Conservation (phyloP, 768 basidiomycete species). For the Clavulina sp. region DNA sequence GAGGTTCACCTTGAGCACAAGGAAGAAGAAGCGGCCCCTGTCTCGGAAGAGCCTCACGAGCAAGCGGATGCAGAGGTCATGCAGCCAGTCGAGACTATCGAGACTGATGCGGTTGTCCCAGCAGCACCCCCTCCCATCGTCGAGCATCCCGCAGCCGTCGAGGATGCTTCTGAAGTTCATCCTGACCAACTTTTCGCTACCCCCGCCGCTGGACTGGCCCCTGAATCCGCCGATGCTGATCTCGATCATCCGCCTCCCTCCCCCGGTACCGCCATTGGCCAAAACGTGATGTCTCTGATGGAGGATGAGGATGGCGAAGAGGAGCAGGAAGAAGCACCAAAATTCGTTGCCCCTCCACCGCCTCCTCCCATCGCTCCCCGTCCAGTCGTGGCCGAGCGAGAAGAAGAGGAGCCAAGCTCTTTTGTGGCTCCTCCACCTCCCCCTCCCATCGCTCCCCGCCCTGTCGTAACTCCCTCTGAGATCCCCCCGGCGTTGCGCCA, state of each 20-base stretch:
- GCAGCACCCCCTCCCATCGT: too few relatives aligned
- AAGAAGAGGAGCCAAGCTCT: not conserved
- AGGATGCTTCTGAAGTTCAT: too few relatives aligned
- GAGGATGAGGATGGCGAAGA: not conserved
- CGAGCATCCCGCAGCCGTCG: too few relatives aligned
- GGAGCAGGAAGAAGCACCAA: conserved; percentile 1
- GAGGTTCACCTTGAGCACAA: too few relatives aligned
- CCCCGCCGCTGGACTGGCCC: too few relatives aligned
- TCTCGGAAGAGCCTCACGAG: too few relatives aligned
- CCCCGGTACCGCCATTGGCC: not conserved
- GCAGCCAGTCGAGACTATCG: too few relatives aligned
- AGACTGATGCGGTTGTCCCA: too few relatives aligned
- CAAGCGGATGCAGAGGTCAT: too few relatives aligned
- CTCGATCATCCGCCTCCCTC: not conserved
- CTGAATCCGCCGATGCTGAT: too few relatives aligned
- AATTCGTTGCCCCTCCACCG: not conserved
- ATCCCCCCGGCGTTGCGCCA: not conserved
- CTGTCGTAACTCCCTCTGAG: not conserved
- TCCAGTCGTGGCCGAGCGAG: not conserved
- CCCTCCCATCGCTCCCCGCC: conserved; percentile 5
- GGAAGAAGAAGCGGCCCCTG: too few relatives aligned
- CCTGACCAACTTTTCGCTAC: too few relatives aligned
- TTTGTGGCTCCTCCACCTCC: not conserved
- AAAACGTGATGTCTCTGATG: not conserved
- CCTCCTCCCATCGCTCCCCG: not conserved